Percentiles rank a stretch among this genome's conserved stretches.
phyloP scores from a whole-genome alignment of 2,329 filamentous ascomycete genomes.

The Paecilomyces formosus region DNA sequence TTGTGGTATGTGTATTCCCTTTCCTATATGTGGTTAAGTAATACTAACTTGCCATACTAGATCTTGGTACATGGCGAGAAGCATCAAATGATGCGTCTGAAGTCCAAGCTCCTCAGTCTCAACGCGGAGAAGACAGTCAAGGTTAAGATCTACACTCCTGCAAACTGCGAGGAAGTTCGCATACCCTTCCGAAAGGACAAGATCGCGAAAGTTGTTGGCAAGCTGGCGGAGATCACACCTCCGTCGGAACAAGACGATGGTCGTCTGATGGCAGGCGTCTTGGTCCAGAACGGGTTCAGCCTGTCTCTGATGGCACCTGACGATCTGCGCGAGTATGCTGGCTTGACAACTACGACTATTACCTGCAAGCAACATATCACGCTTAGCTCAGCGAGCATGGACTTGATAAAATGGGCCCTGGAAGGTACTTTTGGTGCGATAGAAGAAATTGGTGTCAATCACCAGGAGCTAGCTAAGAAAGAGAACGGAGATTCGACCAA shows the following conservation, averaged over 20 bases:
- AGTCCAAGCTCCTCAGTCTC: slow-evolving; percentile 88
- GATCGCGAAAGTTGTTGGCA: slow-evolving; percentile 90
- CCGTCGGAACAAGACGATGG: slow-evolving; percentile 45
- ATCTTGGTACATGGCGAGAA: slow-evolving; percentile 96
- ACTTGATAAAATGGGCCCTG: slow-evolving; percentile 87
- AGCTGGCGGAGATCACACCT: slow-evolving; percentile 73
- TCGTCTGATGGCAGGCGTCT: slow-evolving; percentile 73
- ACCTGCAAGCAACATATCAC: slow-evolving; percentile 86
- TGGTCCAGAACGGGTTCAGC: slow-evolving; percentile 97
- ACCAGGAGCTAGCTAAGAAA: slow-evolving; percentile 14
- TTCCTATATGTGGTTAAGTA: not conserved
- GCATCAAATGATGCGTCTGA: slow-evolving; percentile 95
- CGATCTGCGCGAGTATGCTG: slow-evolving; percentile 90
- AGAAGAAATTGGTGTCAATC: slow-evolving; percentile 42
- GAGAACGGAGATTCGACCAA: slow-evolving; percentile 17
- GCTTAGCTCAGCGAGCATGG: slow-evolving; percentile 78
- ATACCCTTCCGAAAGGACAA: slow-evolving; percentile 97
- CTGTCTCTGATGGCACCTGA: slow-evolving; percentile 95
- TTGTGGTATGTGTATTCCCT: slow-evolving; percentile 62
- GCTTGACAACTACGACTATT: slow-evolving; percentile 92
- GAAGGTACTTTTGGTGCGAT: slow-evolving; percentile 90
- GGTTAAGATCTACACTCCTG: slow-evolving; percentile 86
- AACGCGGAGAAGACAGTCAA: slow-evolving; percentile 75
- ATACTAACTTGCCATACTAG: slow-evolving; percentile 35
- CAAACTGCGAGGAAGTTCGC: slow-evolving; percentile 88